Evolutionary conservation across 352 stramenopile genomes (phyloP), one percentile per base, ranked within the genome.

Genomic region (Aphanomyces euteiches): DNA sequence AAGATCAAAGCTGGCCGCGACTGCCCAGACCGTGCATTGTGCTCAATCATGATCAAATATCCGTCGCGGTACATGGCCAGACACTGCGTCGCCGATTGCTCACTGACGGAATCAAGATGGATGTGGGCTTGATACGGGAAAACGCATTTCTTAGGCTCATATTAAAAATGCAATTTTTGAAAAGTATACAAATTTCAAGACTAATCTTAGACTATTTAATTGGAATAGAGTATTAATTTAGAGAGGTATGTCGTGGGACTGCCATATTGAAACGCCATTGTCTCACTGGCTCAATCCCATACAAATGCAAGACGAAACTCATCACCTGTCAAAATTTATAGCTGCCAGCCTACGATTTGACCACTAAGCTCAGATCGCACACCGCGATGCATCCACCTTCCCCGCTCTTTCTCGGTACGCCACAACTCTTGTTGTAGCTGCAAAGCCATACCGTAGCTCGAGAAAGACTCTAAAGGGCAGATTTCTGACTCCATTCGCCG

Each of bases 31-130:
- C 53, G 53, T 1, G n/a, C n/a, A 66, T 41, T 36, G 28, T 67
- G 19, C 19, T 65, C 40, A 15, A 70, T 58, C 47, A 56, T 84
- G 72, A 91, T 76, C 65, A 93, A 75, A 58, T 90, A 93, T 65
- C 85, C 85, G 71, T 93, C 85, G 70, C 85, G 79, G 72, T 93
- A 93, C 85, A 93, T 93, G 58, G 43, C 17, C 10, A 12, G 10
- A 50, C 10, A n/a, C 43, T 50, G 43, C 17, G 43, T 12, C 17
- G 43, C 43, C 43, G 43, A 3, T 50, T 50, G 43, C 10, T 50
- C 43, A 50, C 10, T 50, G 43, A 50, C 43, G 17, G 43, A 50
- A 50, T 50, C 43, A 50, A 50, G 43, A 53, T 63, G 34, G 6
- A 19, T 21, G 38, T 37, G 34, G 40, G 56, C 45, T 63, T 63